These are phyloP conservation scores for Prunus mira DNA, from an alignment of 306 rosid genomes.

Conservation along the genomic window DNA sequence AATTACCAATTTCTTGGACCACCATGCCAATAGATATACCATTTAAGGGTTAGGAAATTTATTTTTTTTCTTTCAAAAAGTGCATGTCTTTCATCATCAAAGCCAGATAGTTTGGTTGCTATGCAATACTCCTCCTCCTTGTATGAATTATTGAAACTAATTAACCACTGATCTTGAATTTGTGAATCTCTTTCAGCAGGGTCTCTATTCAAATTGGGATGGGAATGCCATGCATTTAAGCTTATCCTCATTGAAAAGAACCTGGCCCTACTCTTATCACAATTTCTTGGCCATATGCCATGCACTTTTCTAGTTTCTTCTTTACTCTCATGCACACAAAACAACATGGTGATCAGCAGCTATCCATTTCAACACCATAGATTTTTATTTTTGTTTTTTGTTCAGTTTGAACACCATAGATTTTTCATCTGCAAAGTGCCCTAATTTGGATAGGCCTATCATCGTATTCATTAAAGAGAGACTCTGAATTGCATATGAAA, in stretches of 20 bases:
- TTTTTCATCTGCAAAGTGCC: not conserved
- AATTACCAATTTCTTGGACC: conserved; percentile 9
- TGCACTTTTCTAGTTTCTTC: not conserved
- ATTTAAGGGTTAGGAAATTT: not conserved
- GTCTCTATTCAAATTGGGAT: conserved; percentile 13
- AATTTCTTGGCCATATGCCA: not conserved
- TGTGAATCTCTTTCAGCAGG: not conserved
- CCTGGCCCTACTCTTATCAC: conserved; percentile 8
- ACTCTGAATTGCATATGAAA: not conserved
- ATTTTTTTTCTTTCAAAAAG: not conserved
- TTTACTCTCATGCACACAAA: conserved; percentile 12
- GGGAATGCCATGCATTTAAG: conserved; percentile 18
- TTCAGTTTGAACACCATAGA: not conserved
- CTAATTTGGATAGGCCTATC: conserved; percentile 17
- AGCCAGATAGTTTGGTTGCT: not conserved
- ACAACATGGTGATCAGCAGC: not conserved
- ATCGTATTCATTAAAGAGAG: not conserved
- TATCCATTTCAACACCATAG: not conserved
- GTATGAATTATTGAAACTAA: not conserved
- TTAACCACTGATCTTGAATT: not conserved
- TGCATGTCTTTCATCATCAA: conserved; percentile 3
- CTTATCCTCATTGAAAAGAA: conserved; percentile 28
- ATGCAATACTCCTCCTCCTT: not conserved
- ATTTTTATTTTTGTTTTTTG: not conserved
- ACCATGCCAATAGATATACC: not conserved